Base-by-base conservation (phyloP, 805 yeast species). In the Kuraishia ogatae region DNA sequence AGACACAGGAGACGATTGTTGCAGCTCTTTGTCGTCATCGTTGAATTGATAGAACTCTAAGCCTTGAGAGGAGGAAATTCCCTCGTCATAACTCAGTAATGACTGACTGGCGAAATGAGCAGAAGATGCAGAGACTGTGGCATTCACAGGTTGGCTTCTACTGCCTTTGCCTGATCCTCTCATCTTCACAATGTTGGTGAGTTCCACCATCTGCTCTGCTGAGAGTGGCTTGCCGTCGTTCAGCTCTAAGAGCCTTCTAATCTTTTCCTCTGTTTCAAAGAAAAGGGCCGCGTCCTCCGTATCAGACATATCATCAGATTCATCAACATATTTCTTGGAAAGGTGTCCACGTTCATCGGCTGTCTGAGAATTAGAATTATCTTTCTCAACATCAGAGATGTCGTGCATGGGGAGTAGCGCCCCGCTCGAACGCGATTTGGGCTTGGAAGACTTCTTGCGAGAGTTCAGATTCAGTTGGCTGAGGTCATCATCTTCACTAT, bases 271-370 rank as follows among this genome's bases (percentile, higher is more conserved):
- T 56, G 80, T 74, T 49, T 68, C 82, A 63, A 79, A 85, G 29
- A 61, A 85, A 26, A 61, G 74, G 2, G 62, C 64, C 53, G 77
- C 81, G 48, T 73, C 72, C 51, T 82, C 89, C 15, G 74, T 81
- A 61, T 84, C 89, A 4, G 80, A 74, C 11, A 78, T 84, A 61
- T 84, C 88, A 63, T 84, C 90, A 1, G 88, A 82, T 53, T 79
- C 85, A 53, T 72, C 72, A 50, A 85, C 78, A 59, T 68, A 78
- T 55, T 78, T 83, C 2, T 84, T 69, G 1, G 90, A 84, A 50
- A 77, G 73, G 43, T 35, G 43, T 35, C 43, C 43, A 53, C 46
- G 15, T n/a, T 22, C 43, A n/a, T 39, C 23, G 13, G 8, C 24
- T 17, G 35, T 5, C 35, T 22, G 68, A 62, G 4, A 55, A 61